These are phyloP conservation scores for Paecilomyces sp. DNA, from an alignment of 2,329 filamentous ascomycete genomes.

Conservation along the genomic window DNA sequence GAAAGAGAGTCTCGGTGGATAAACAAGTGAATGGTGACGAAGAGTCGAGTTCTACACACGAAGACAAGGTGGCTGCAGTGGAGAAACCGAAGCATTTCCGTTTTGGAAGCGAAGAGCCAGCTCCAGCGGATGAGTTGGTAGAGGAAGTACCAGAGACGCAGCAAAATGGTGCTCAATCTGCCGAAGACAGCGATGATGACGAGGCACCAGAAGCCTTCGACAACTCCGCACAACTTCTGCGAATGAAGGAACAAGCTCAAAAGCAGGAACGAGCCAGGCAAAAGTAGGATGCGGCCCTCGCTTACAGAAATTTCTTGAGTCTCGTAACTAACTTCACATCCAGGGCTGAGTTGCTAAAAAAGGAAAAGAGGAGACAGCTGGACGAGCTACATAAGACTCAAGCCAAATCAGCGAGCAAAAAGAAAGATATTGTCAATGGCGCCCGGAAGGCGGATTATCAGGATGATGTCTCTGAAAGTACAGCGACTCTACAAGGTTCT, in stretches of 20 bases:
- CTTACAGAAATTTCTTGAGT: background rate
- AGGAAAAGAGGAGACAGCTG: slow-evolving; percentile 32
- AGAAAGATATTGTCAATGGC: slow-evolving; percentile 13
- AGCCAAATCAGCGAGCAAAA: slow-evolving; percentile 25
- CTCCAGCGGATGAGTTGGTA: slow-evolving; percentile 10
- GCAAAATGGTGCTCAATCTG: slow-evolving; percentile 9
- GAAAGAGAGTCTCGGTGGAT: slow-evolving; percentile 19
- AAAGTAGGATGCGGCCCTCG: slow-evolving; percentile 19
- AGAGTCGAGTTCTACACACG: background rate
- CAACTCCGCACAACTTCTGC: slow-evolving; percentile 31
- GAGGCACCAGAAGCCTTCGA: slow-evolving; percentile 36
- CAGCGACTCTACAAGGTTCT: slow-evolving; percentile 32
- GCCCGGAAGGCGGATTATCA: slow-evolving; percentile 3
- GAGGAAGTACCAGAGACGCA: slow-evolving; percentile 14
- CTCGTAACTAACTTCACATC: slow-evolving; percentile 13
- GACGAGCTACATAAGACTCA: slow-evolving; percentile 33
- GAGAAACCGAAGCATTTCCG: slow-evolving; percentile 26
- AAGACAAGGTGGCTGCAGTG: background rate
- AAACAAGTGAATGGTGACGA: slow-evolving; percentile 11
- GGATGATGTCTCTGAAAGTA: slow-evolving; percentile 36
- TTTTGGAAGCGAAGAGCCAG: slow-evolving; percentile 36
- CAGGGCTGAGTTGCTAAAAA: slow-evolving; percentile 32
- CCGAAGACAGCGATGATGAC: slow-evolving; percentile 28
- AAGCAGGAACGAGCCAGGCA: slow-evolving; percentile 30
- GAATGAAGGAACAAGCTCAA: slow-evolving; percentile 31